Percentiles rank a stretch among this genome's conserved stretches.
phyloP scores from a whole-genome alignment of 352 stramenopile genomes.

The Phytophthora citrophthora region DNA sequence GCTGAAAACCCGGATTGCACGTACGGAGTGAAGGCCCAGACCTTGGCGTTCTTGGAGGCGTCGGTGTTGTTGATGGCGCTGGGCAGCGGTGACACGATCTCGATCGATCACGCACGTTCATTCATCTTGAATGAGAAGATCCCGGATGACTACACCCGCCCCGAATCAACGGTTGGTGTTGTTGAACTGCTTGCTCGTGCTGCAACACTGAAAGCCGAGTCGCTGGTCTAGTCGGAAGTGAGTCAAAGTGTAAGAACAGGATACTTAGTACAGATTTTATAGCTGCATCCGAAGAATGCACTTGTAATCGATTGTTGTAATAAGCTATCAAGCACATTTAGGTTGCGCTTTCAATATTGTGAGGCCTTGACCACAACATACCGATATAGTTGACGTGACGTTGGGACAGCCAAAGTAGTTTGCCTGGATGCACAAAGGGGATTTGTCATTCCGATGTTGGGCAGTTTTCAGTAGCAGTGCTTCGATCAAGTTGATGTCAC shows the following conservation, averaged over 20 bases:
- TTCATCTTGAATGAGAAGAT: conserved; percentile 46
- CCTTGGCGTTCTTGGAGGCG: conserved; percentile 30
- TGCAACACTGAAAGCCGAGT: conserved; percentile 32
- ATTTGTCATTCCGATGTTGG: conserved; percentile 10
- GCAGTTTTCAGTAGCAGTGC: background rate
- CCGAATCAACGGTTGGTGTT: conserved; percentile 18
- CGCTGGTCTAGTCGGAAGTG: conserved; percentile 19
- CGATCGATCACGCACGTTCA: conserved; percentile 31
- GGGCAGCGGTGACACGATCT: conserved; percentile 30
- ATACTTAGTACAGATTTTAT: background rate
- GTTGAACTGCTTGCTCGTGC: conserved; percentile 20
- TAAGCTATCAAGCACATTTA: too few relatives aligned
- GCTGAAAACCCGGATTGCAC: conserved; percentile 35
- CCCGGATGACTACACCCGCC: conserved; percentile 29
- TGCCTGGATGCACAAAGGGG: background rate
- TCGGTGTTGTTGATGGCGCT: conserved; percentile 31
- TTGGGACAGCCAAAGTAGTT: background rate
- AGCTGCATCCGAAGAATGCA: background rate
- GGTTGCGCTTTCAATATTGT: too few relatives aligned
- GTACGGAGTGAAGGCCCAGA: conserved; percentile 28
- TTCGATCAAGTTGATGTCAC: background rate
- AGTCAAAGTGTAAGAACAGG: background rate
- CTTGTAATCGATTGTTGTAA: background rate
- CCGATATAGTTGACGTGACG: too few relatives aligned
- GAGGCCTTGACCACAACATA: too few relatives aligned